Base-by-base conservation (phyloP, 1,284 basidiomycete species). In the Entoloma clypeatum region DNA sequence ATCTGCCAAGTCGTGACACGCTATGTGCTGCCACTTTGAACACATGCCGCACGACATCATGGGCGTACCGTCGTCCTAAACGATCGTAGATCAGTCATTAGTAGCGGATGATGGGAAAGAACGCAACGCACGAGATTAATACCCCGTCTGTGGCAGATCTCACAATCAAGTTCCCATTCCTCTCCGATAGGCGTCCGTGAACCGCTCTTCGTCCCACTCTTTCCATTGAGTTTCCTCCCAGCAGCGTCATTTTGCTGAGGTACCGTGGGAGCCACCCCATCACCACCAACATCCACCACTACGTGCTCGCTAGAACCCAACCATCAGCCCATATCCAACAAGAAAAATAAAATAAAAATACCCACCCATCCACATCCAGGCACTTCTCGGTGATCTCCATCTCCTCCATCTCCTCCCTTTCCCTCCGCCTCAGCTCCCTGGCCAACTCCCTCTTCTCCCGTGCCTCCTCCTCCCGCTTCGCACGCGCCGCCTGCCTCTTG, bases 91-190 rank as follows among this genome's bases (percentile, higher is more conserved):
- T 44, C 13, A n/a, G 33, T 17, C 38, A 36, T 30, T 36, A 11
- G 21, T 39, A 23, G 31, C 24, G 49, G 25, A 31, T 39, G 23
- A 27, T 18, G 13, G 23, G 11, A 16, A 34, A 34, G 26, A 32
- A 38, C 10, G 29, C 23, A 40, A 55, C 75, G 46, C 48, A 87
- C 87, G 49, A 79, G 58, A 57, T 91, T 92, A 41, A 78, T 64
- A 7, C 86, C 86, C 23, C 68, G 71, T 40, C 73, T 71, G 37
- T 72, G 72, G 58, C 90, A 93, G 14, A 93, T 71, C 55, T 93
- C 90, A 59, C 90, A 93, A 54, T 86, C 81, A 31, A 93, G 67
- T 42, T 86, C 78, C 91, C 91, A 93, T 45, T 84, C 77, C 37
- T 80, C 82, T 13, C 69, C 60, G 22, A 60, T 59, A 36, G 72